phyloP scores from a whole-genome alignment of 495 filamentous ascomycete genomes.

The Penicillium macrosclerotiorum region DNA sequence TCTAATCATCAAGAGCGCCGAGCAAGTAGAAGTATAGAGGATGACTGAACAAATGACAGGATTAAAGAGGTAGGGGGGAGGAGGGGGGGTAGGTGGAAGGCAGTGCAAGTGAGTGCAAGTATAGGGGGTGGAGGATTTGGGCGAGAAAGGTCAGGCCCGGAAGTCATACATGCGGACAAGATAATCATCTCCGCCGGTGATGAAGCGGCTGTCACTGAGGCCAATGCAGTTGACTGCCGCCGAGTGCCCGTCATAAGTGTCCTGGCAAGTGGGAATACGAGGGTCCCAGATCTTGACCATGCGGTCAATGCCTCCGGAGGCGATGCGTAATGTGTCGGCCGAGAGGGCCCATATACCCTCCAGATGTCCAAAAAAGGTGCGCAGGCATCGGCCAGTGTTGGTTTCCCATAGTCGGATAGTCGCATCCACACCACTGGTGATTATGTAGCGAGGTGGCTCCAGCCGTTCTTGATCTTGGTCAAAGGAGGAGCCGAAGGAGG shows the following conservation, averaged over 20 bases:
- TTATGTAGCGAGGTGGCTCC: conserved; percentile 80
- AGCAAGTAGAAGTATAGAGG: neutral
- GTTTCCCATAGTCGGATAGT: conserved; percentile 95
- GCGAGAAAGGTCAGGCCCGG: conserved; percentile 40
- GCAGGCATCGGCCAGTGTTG: conserved; percentile 72
- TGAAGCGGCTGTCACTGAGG: conserved; percentile 81
- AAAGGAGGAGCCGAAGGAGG: conserved; percentile 57
- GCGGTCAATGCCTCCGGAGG: conserved; percentile 85
- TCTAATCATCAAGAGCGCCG: conserved; percentile 15
- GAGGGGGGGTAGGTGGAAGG: neutral
- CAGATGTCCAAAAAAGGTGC: conserved; percentile 93
- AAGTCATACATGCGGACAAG: conserved; percentile 88
- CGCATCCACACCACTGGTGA: conserved; percentile 85
- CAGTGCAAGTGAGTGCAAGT: too few relatives aligned
- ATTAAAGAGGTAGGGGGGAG: neutral
- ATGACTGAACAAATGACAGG: neutral
- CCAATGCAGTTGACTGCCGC: conserved; percentile 92
- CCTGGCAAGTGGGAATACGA: conserved; percentile 81
- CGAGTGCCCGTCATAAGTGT: conserved; percentile 84
- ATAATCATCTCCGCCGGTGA: conserved; percentile 88
- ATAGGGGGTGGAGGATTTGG: conserved; percentile 4
- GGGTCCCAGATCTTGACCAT: conserved; percentile 98
- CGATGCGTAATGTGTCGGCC: conserved; percentile 84
- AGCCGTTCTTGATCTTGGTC: conserved; percentile 59
- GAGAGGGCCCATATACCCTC: conserved; percentile 95